phyloP scores from a whole-genome alignment of 2,329 filamentous ascomycete genomes.

The Drechslerella coelobrocha region DNA sequence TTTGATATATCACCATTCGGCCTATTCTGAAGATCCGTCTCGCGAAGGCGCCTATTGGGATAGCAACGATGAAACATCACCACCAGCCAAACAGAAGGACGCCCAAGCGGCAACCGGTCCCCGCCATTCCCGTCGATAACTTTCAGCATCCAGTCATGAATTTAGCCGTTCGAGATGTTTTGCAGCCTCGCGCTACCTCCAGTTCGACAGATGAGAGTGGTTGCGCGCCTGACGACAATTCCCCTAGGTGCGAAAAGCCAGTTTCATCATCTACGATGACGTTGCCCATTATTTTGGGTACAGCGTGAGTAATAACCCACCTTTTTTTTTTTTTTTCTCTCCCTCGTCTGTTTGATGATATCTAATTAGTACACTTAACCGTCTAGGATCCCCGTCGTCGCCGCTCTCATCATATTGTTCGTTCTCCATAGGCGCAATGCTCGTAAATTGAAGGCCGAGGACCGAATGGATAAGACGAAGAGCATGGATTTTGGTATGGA shows the following conservation, averaged over 20 bases:
- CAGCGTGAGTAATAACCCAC: slow-evolving; percentile 67
- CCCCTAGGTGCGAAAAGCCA: slow-evolving; percentile 66
- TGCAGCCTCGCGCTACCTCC: slow-evolving; percentile 25
- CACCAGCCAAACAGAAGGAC: slow-evolving; percentile 51
- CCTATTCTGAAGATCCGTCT: not conserved
- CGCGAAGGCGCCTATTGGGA: not conserved
- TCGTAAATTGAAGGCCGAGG: slow-evolving; percentile 75
- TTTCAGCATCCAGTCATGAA: slow-evolving; percentile 18
- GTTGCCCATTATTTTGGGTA: slow-evolving; percentile 72
- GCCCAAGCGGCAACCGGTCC: slow-evolving; percentile 26
- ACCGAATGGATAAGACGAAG: slow-evolving; percentile 83
- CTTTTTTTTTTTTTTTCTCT: not conserved
- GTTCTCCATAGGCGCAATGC: slow-evolving; percentile 81
- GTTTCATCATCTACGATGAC: slow-evolving; percentile 65
- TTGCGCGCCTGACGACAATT: slow-evolving; percentile 58
- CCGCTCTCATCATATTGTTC: slow-evolving; percentile 71
- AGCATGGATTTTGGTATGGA: slow-evolving; percentile 92
- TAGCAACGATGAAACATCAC: slow-evolving; percentile 50
- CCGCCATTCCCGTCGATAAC: slow-evolving; percentile 25
- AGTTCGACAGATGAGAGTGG: slow-evolving; percentile 48
- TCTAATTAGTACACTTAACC: slow-evolving; percentile 14
- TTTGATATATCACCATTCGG: not conserved
- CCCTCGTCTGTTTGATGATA: slow-evolving; percentile 50
- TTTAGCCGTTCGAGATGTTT: slow-evolving; percentile 25
- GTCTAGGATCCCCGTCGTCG: slow-evolving; percentile 74